These are phyloP conservation scores for Cytospora mali DNA, from an alignment of 2,329 filamentous ascomycete genomes.

Conservation along the genomic window DNA sequence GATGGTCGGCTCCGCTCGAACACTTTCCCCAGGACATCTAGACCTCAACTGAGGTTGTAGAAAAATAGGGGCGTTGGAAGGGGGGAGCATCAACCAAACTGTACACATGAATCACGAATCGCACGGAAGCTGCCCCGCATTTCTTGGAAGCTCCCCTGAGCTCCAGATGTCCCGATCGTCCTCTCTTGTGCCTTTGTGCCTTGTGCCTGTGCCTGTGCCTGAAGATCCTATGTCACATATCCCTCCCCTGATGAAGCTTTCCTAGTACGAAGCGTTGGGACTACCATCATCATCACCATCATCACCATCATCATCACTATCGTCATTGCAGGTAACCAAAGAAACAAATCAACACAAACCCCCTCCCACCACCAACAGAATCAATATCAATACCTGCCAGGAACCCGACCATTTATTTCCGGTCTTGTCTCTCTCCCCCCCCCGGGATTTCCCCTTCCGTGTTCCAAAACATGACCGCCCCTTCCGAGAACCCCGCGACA, in stretches of 20 bases:
- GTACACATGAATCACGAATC: background rate
- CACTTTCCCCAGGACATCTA: too few relatives aligned
- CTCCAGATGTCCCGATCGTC: too few relatives aligned
- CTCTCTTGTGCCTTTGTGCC: background rate
- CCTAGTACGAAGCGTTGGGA: too few relatives aligned
- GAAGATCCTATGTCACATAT: conserved; percentile 14
- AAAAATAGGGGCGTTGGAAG: too few relatives aligned
- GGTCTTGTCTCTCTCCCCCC: background rate
- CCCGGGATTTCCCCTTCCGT: background rate
- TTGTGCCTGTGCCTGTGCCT: conserved; percentile 2
- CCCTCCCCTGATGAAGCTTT: background rate
- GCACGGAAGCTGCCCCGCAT: background rate
- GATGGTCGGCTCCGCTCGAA: too few relatives aligned
- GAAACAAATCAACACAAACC: too few relatives aligned
- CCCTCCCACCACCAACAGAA: too few relatives aligned
- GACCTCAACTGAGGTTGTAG: background rate
- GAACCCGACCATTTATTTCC: too few relatives aligned
- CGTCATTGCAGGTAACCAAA: conserved; percentile 19
- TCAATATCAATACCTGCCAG: too few relatives aligned
- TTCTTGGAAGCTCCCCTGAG: background rate
- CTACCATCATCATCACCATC: background rate
- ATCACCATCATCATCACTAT: conserved; percentile 7
- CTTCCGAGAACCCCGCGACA: conserved; percentile 40
- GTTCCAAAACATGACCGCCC: conserved; percentile 16
- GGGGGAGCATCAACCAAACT: background rate